These are phyloP conservation scores for Hevea brasiliensis DNA, from an alignment of 345 rosid species.

Conservation along the genomic window DNA sequence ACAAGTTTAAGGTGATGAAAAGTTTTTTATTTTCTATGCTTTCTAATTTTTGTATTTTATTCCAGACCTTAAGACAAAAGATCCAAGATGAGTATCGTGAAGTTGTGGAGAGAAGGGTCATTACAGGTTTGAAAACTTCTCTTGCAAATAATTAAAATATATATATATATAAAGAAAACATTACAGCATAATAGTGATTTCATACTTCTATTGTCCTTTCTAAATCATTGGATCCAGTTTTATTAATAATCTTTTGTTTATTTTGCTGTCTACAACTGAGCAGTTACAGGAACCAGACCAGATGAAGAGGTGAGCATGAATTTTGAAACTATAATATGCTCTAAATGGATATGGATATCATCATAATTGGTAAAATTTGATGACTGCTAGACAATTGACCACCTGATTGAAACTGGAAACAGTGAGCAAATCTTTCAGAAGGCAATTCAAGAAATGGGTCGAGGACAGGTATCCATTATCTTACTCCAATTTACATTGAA, in stretches of 20 bases:
- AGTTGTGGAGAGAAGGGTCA: slow-evolving; percentile 85
- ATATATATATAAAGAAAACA: background rate
- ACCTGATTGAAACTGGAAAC: slow-evolving; percentile 87
- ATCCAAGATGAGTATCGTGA: slow-evolving; percentile 90
- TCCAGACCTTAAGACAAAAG: slow-evolving; percentile 74
- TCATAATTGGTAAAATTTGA: slow-evolving; percentile 25
- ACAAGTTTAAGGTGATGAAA: background rate
- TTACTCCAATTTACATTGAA: background rate
- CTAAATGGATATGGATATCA: slow-evolving; percentile 10
- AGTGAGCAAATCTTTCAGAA: slow-evolving; percentile 91
- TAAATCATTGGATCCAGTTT: background rate
- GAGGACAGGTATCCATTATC: slow-evolving; percentile 65
- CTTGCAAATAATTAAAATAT: slow-evolving; percentile 4
- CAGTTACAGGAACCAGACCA: slow-evolving; percentile 69
- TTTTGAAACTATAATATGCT: slow-evolving; percentile 11
- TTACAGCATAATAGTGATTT: background rate
- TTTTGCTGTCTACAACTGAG: slow-evolving; percentile 19
- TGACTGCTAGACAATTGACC: slow-evolving; percentile 64
- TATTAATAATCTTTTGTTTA: slow-evolving; percentile 11
- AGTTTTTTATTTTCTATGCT: background rate
- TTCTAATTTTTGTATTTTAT: slow-evolving; percentile 19
- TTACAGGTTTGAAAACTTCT: slow-evolving; percentile 53
- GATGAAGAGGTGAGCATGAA: slow-evolving; percentile 59
- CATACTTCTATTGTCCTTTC: background rate
- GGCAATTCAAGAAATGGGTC: slow-evolving; percentile 89